Conservation (phyloP, 2,329 filamentous ascomycete genomes). For the Aspergillus melleus region DNA sequence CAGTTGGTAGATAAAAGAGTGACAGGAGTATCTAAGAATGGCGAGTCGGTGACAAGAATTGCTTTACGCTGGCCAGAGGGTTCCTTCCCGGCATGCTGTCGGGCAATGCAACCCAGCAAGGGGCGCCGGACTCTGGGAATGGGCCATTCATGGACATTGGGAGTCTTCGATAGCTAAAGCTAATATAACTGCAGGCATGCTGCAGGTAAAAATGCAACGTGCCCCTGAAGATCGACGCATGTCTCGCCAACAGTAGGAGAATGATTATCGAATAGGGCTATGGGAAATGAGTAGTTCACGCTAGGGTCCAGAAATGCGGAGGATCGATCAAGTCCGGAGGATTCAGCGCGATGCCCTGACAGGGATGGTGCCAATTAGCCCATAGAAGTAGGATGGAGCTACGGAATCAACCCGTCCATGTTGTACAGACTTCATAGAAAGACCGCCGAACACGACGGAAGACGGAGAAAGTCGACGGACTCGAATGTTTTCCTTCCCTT, state of each 20-base stretch:
- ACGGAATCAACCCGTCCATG: neutral
- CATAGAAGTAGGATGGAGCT: neutral
- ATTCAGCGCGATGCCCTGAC: neutral
- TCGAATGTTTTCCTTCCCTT: neutral
- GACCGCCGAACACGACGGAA: neutral
- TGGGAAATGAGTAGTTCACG: neutral
- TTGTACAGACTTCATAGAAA: neutral
- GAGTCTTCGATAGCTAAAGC: neutral
- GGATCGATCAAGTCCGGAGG: neutral
- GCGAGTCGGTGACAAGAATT: neutral
- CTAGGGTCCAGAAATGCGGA: neutral
- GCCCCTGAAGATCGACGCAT: neutral
- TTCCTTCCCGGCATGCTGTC: conserved; percentile 6
- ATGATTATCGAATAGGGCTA: neutral
- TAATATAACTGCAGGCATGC: neutral
- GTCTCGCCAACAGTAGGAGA: neutral
- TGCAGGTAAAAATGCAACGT: neutral
- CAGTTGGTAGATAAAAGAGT: neutral
- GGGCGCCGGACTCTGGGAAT: neutral
- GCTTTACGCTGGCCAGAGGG: neutral
- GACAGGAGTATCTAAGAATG: neutral
- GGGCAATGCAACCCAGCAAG: neutral
- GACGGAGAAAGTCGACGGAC: neutral
- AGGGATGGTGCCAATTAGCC: neutral
- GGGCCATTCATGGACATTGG: neutral